Conservation (phyloP, 352 stramenopile genomes). For the Aphanomyces stellatus region DNA sequence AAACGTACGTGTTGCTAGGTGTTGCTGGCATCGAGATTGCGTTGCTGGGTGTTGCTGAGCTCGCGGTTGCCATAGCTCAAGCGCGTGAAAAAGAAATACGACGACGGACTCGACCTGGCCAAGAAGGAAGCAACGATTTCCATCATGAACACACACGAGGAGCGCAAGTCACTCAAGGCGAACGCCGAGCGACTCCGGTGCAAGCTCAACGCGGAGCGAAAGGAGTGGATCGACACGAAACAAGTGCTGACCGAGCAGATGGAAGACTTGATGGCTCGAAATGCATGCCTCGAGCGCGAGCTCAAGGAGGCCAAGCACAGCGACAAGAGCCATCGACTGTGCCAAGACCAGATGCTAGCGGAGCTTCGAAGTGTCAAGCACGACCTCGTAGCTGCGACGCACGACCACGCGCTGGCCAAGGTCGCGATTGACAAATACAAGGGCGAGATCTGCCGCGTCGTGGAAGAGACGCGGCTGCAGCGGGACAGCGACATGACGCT, state of each 20-base stretch:
- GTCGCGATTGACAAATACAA: slow-evolving; percentile 21
- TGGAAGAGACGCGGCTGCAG: slow-evolving; percentile 14
- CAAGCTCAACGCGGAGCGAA: slow-evolving; percentile 56
- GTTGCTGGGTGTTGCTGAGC: not conserved
- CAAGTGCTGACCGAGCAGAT: slow-evolving; percentile 44
- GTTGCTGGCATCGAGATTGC: not conserved
- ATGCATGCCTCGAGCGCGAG: slow-evolving; percentile 60
- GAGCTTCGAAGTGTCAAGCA: slow-evolving; percentile 44
- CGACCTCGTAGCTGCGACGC: slow-evolving; percentile 44
- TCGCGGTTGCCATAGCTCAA: slow-evolving; percentile 32
- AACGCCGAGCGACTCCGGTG: slow-evolving; percentile 55
- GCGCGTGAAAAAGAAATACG: slow-evolving; percentile 50
- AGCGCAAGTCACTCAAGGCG: slow-evolving; percentile 57
- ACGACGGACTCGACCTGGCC: slow-evolving; percentile 47
- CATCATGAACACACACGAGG: slow-evolving; percentile 51
- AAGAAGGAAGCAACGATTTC: slow-evolving; percentile 41
- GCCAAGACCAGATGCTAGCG: slow-evolving; percentile 57
- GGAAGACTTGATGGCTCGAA: slow-evolving; percentile 35
- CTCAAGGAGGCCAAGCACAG: slow-evolving; percentile 48
- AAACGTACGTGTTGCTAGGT: not conserved
- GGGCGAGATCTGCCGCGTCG: slow-evolving; percentile 19
- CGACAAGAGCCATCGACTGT: slow-evolving; percentile 49
- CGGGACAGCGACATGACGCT: slow-evolving; percentile 3
- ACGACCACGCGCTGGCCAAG: slow-evolving; percentile 25
- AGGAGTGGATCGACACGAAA: slow-evolving; percentile 52